Percentiles rank a stretch among this genome's conserved stretches.
Conservation (phyloP, 345 rosid species). For the Bruguiera sexangula region DNA sequence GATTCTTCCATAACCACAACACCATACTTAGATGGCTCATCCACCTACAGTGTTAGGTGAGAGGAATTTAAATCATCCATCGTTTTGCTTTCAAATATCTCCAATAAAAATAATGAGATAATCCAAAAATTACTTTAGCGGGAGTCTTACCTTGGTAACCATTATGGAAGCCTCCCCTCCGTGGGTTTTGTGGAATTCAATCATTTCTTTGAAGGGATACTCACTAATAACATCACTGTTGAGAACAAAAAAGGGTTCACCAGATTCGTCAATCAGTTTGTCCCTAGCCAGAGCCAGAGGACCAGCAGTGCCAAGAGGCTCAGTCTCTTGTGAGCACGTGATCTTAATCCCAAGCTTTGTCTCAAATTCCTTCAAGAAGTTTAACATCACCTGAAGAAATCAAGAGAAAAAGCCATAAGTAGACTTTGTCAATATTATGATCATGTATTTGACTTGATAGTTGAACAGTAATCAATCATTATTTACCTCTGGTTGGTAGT, state of each 20-base stretch:
- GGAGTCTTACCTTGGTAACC: conserved; percentile 75
- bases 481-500: conserved; percentile 86
- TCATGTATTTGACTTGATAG: background rate
- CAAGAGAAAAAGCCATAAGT: background rate
- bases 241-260: conserved; percentile 86
- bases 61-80: background rate
- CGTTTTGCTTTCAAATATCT: too few relatives aligned
- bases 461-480: background rate
- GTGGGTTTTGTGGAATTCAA: conserved; percentile 73
- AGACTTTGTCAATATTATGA: background rate
- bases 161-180: conserved; percentile 96
- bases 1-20: conserved; percentile 87
- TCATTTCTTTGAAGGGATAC: conserved; percentile 74
- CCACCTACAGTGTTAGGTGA: conserved; percentile 45
- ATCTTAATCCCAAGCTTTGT: conserved; percentile 75
- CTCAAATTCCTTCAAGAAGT: conserved; percentile 80
- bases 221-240: conserved; percentile 95
- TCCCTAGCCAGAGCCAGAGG: conserved; percentile 95
- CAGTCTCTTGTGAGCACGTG: conserved; percentile 93
- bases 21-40: conserved; percentile 93
- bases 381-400: conserved; percentile 64
- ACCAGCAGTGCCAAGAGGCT: conserved; percentile 94
- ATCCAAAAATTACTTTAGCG: too few relatives aligned
- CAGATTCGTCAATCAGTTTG: conserved; percentile 66
- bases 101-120: too few relatives aligned